Evolutionary conservation across 225 moss, liverwort and hornwort species (phyloP), one percentile per base, ranked within the genome.

Genomic region (Rhytidiadelphus loreus): DNA sequence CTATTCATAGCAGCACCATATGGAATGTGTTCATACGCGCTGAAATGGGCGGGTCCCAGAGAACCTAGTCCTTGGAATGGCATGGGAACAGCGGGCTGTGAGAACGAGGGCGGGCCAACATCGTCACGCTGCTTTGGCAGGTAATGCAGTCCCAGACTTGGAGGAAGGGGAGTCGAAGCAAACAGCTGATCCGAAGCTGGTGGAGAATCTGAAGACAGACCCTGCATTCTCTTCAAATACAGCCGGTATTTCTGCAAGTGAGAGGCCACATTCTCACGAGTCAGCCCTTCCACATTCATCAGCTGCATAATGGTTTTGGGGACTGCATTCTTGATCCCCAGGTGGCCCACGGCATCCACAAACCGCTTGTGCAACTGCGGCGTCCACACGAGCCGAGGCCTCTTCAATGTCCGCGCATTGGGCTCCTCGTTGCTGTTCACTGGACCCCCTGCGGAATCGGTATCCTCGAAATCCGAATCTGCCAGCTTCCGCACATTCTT

Each of bases 301-400:
- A 97, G 93, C 93, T 97, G 97, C 97, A 97, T 97, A 82, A 97
- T 97, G 29, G 96, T 97, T 90, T 97, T 97, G 4, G 97, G 97
- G 19, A 97, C 97, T 3, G 97, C 97, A 77, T 97, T 97, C 89
- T 97, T 97, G 78, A 97, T 95, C 41, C 97, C 97, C 83, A 97
- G 80, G 85, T 97, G 96, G 16, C 95, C 97, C 11, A 97, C 97
- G 5, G 97, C 97, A 86, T 97, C 97, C 83, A 97, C 97, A 85
- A 97, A 96, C 25, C 97, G 92, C 82, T 97, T 97, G 87, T 97
- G 97, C 84, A 97, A 81, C 91, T 97, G 97, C 23, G 97, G 97
- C n/a, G 97, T 97, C 97, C 97, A 97, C 79, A 97, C 97, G 63
- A 97, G 91, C 3, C 97, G 91, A 1, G 97, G 99, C 52, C 99